Conservation (phyloP, 345 rosid genomes). For the Sonneratia alba region DNA sequence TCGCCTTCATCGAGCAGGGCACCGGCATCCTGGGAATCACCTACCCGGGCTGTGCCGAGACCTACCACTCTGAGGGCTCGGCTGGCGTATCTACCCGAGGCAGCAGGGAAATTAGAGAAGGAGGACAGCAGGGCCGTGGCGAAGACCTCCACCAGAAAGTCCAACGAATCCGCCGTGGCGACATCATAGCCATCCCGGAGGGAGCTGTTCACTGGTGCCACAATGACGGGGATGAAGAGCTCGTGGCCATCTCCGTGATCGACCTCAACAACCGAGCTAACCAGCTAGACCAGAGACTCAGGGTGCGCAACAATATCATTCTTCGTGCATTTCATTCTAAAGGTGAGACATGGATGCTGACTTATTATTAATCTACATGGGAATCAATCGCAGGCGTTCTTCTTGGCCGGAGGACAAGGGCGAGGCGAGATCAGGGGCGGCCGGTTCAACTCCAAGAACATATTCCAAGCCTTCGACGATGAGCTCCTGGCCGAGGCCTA, state of each 20-base stretch:
- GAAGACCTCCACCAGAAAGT: conserved; percentile 31
- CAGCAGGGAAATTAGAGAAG: background rate
- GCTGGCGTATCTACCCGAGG: background rate
- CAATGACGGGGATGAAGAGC: conserved; percentile 27
- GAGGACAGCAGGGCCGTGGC: background rate
- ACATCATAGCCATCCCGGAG: conserved; percentile 23
- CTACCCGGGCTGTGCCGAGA: conserved; percentile 27
- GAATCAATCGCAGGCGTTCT: conserved; percentile 10
- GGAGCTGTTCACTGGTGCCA: conserved; percentile 27
- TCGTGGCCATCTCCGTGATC: conserved; percentile 16
- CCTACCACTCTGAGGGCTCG: conserved; percentile 14
- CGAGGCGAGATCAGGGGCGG: background rate
- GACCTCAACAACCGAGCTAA: conserved; percentile 19
- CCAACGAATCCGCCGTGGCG: conserved; percentile 21
- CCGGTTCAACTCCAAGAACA: conserved; percentile 12
- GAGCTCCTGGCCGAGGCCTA: conserved; percentile 22
- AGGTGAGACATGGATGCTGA: background rate
- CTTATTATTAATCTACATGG: background rate
- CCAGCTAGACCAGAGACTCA: conserved; percentile 23
- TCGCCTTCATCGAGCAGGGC: conserved; percentile 21
- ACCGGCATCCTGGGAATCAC: conserved; percentile 16
- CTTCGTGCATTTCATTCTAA: background rate
- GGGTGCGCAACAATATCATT: conserved; percentile 7
- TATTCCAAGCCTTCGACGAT: conserved; percentile 20
- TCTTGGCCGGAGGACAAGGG: conserved; percentile 18